Base-by-base conservation (phyloP, 768 basidiomycete genomes). In the Chalciporus sphaerocephalus region DNA sequence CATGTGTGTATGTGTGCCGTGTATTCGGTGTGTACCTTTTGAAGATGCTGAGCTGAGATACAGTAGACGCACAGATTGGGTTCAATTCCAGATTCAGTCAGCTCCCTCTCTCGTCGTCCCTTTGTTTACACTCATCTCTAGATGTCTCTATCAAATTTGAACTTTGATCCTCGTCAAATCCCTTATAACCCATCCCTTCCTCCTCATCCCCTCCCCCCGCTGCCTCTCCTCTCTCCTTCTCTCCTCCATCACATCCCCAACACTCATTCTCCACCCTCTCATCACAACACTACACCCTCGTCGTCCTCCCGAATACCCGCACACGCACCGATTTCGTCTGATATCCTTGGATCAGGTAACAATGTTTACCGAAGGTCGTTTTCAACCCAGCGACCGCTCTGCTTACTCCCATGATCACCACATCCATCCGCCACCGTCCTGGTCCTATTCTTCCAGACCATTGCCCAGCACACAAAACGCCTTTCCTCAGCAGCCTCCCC, bases 331-430 rank as follows among this genome's bases (percentile, higher is more conserved):
- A 50, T 58, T 46, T 33, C 33, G n/a, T 36, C 21, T 22, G 42
- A 64, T 65, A 65, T 65, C 64, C 1, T 47, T 65, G 54, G 63
- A 65, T 65, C 63, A 65, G 21, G 64, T 66, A 17, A 44, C 63
- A 40, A 32, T 65, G n/a, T 63, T 65, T 35, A 6, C 58, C 7
- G 64, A 66, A 8, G 56, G 66, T 50, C 64, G 64, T 47, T 65
- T 65, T 22, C 62, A 66, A 34, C 55, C 41, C 49, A 41, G 42
- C 43, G 62, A 64, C 18, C 50, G 65, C 42, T 10, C 42, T 4
- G 51, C 62, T 0, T 62, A 57, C 51, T 36, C 46, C n/a, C 59
- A 57, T 24, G 60, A 64, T 49, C 38, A 46, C 42, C 46, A 61
- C 44, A 32, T 65, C 12, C 48, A 47, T 1, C 36, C 60, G 30